Percentiles rank a stretch among this genome's conserved stretches.
Evolutionary conservation across 2,329 filamentous ascomycete species (phyloP).

Genomic region (Grosmannia huntii): DNA sequence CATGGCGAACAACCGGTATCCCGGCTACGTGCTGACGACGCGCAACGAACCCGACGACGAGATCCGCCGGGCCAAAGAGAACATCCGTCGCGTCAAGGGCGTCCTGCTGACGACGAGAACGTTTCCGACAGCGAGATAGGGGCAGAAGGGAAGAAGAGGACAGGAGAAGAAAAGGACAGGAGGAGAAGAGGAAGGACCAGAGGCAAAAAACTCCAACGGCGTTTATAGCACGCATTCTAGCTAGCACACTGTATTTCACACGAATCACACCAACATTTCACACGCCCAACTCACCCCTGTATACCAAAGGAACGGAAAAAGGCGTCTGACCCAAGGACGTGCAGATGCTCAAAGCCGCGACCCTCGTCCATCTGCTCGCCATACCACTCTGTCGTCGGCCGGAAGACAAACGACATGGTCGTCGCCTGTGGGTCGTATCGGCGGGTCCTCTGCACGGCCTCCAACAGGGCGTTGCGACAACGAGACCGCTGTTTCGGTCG

Average conservation of each 20-base stretch:
- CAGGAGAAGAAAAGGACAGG: too few relatives aligned
- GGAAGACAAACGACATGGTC: constrained; percentile 27
- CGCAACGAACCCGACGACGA: constrained; percentile 52
- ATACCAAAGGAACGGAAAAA: constrained; percentile 19
- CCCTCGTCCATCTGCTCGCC: constrained; percentile 30
- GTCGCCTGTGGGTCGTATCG: constrained; percentile 11
- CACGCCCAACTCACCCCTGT: not conserved
- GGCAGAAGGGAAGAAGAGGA: not conserved
- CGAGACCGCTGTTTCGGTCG: constrained; percentile 12
- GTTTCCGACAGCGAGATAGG: constrained; percentile 41
- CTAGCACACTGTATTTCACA: too few relatives aligned
- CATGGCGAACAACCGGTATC: constrained; percentile 21
- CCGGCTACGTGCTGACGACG: constrained; percentile 28
- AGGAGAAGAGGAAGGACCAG: too few relatives aligned
- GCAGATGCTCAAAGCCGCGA: constrained; percentile 35
- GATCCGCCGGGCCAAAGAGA: constrained; percentile 58
- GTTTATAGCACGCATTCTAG: too few relatives aligned
- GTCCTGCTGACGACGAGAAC: constrained; percentile 61
- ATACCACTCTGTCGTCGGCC: constrained; percentile 41
- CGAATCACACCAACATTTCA: not conserved
- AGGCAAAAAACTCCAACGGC: too few relatives aligned
- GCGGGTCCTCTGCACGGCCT: constrained; percentile 19
- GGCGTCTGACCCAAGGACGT: constrained; percentile 28
- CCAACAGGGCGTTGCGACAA: constrained; percentile 32
- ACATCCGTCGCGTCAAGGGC: constrained; percentile 69